These are phyloP conservation scores for Poa pratensis DNA, from an alignment of 176 grass and related monocot species.

Conservation along the genomic window DNA sequence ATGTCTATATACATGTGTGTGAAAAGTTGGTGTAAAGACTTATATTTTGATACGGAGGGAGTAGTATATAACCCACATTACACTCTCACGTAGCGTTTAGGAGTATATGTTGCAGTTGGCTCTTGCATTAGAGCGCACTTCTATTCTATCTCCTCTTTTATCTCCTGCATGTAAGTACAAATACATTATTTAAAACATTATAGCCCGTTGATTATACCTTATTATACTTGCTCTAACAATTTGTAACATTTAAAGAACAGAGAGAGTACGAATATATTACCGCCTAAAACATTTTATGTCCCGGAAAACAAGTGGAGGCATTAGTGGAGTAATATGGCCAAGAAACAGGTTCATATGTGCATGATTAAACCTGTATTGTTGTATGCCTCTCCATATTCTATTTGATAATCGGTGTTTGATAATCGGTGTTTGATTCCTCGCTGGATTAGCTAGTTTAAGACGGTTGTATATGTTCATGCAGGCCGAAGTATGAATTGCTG, in stretches of 20 bases:
- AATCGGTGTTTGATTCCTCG: background rate
- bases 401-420: background rate
- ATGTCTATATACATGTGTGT: too few species aligned
- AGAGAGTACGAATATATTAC: background rate
- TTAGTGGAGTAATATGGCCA: background rate
- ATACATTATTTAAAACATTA: too few species aligned
- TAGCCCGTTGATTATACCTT: too few species aligned
- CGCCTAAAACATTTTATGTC: background rate
- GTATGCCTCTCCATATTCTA: background rate
- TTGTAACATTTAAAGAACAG: background rate
- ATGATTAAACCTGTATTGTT: background rate
- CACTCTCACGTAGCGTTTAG: too few species aligned
- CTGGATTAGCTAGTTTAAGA: conserved; percentile 8
- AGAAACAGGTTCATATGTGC: background rate
- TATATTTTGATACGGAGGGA: too few species aligned
- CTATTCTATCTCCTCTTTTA: too few species aligned
- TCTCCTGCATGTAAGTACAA: too few species aligned
- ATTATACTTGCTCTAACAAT: too few species aligned
- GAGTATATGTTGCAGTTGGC: too few species aligned
- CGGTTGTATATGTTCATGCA: background rate
- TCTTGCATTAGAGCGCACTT: too few species aligned
- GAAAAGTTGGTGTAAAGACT: too few species aligned
- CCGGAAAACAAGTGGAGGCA: conserved; percentile 38
- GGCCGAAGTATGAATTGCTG: conserved; percentile 4
- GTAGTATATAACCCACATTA: too few species aligned